Conservation (phyloP, 495 filamentous ascomycete species). For the Neurospora africana region DNA sequence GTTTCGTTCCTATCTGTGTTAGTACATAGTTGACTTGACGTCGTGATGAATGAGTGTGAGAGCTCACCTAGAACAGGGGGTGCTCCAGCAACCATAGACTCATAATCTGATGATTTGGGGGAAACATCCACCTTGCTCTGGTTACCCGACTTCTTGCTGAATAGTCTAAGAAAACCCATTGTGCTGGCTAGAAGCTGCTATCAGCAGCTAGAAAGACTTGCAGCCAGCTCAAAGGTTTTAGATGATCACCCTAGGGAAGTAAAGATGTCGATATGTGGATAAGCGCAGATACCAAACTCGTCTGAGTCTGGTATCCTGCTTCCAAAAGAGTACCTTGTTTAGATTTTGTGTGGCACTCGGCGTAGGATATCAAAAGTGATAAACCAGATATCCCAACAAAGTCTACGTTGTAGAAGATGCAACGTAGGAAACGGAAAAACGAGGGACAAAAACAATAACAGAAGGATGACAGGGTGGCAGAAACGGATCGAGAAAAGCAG, state of each 20-base stretch:
- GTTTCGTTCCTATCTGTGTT: conserved; percentile 23
- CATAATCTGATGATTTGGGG: conserved; percentile 23
- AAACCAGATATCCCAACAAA: not conserved
- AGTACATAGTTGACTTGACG: conserved; percentile 11
- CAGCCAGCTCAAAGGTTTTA: not conserved
- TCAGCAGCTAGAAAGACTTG: conserved; percentile 6
- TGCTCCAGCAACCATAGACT: conserved; percentile 16
- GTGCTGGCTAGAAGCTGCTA: conserved; percentile 13
- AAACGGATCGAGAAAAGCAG: not conserved
- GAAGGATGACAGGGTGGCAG: not conserved
- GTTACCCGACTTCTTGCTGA: conserved; percentile 22
- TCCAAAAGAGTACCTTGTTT: not conserved
- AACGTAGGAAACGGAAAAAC: not conserved
- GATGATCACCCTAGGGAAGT: not conserved
- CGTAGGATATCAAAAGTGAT: not conserved
- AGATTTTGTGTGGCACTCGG: not conserved
- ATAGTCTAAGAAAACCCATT: conserved; percentile 36
- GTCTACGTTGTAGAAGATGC: not conserved
- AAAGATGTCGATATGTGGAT: not conserved
- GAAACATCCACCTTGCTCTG: conserved; percentile 10
- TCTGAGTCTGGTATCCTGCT: not conserved
- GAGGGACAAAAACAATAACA: not conserved
- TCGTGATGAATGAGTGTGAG: conserved; percentile 16
- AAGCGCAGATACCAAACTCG: not conserved
- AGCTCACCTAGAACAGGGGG: conserved; percentile 27